phyloP scores from a whole-genome alignment of 331 rosid genomes.

The Phaseolus coccineus region DNA sequence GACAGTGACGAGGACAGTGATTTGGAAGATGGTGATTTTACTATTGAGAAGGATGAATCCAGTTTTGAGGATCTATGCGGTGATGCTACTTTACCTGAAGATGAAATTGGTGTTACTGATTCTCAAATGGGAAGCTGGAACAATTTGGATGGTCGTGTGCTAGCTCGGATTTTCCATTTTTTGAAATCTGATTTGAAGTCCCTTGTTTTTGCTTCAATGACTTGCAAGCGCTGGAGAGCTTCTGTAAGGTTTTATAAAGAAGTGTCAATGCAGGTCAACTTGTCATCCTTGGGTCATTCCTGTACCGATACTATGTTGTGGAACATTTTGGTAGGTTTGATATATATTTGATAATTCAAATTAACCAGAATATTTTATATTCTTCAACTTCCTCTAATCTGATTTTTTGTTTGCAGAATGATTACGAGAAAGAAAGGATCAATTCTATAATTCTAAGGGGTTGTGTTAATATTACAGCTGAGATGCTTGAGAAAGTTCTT shows the following conservation, averaged over 20 bases:
- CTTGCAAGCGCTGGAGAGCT: conserved; percentile 94
- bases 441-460: conserved; percentile 75
- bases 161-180: conserved; percentile 84
- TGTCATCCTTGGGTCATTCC: conserved; percentile 77
- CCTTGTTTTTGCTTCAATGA: conserved; percentile 73
- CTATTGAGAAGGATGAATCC: conserved; percentile 58
- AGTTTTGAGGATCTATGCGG: conserved; percentile 82
- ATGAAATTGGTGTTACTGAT: conserved; percentile 52
- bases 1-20: conserved; percentile 79
- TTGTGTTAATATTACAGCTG: conserved; percentile 77
- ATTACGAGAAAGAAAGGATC: conserved; percentile 74
- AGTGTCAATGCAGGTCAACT: conserved; percentile 76
- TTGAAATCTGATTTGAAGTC: conserved; percentile 82
- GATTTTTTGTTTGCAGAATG: conserved; percentile 72
- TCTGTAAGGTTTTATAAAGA: conserved; percentile 73
- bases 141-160: conserved; percentile 70
- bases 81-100: conserved; percentile 59
- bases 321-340: conserved; percentile 76
- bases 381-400: conserved; percentile 38
- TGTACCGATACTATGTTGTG: conserved; percentile 76
- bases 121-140: conserved; percentile 75
- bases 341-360: conserved; percentile 37
- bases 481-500: conserved; percentile 81
- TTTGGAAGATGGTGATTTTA: conserved; percentile 57
- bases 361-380: conserved; percentile 28